Conservation (phyloP, 2,329 filamentous ascomycete species). For the Diaporthe eres region DNA sequence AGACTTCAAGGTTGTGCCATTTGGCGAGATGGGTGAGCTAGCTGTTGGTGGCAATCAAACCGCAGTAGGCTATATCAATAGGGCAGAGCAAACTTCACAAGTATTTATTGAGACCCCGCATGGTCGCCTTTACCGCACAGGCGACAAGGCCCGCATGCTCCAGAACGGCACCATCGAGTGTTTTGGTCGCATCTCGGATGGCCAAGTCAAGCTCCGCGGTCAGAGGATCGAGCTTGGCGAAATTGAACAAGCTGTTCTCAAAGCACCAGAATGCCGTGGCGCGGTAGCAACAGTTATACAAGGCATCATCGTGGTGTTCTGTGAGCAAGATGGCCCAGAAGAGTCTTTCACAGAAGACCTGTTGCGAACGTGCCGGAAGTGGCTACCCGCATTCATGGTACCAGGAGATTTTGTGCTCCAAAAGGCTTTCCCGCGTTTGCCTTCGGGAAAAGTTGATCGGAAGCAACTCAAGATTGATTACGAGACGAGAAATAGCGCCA, state of each 20-base stretch:
- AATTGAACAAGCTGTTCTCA: constrained; percentile 78
- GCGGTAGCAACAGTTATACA: constrained; percentile 77
- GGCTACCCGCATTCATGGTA: constrained; percentile 88
- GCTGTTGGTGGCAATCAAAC: constrained; percentile 86
- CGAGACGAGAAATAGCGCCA: constrained; percentile 32
- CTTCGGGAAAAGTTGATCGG: constrained; percentile 88
- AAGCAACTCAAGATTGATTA: constrained; percentile 73
- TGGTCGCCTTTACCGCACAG: constrained; percentile 85
- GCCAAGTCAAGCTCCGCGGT: constrained; percentile 89
- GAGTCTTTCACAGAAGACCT: constrained; percentile 62
- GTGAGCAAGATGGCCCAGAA: constrained; percentile 63
- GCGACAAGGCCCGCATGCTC: constrained; percentile 82
- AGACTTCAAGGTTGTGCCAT: constrained; percentile 63
- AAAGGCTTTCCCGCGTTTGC: constrained; percentile 77
- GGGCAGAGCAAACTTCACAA: constrained; percentile 78
- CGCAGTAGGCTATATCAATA: constrained; percentile 85
- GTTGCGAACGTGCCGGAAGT: constrained; percentile 72
- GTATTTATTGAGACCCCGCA: constrained; percentile 79
- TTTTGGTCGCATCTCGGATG: constrained; percentile 82
- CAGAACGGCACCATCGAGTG: constrained; percentile 82
- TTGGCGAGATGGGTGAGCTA: constrained; percentile 82
- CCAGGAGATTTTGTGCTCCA: constrained; percentile 79
- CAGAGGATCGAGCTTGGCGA: constrained; percentile 87
- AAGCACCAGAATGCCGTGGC: constrained; percentile 72
- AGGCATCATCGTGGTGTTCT: constrained; percentile 82